Evolutionary conservation across 257 asterid genomes (phyloP).

Genomic region (Nemophila menziesii): DNA sequence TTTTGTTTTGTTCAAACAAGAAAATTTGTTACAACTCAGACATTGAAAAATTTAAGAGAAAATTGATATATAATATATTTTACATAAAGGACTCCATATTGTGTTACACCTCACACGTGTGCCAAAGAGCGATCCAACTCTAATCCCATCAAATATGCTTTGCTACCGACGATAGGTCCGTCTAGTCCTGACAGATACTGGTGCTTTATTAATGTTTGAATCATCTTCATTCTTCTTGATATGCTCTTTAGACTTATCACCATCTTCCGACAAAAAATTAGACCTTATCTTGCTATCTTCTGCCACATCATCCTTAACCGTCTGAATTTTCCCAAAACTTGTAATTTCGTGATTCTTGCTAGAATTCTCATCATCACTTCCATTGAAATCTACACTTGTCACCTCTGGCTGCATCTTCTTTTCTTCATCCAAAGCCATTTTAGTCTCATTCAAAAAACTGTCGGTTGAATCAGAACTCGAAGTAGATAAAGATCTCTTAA

Average conservation of each 20-base stretch:
- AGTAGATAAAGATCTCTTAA: slow-evolving; percentile 24
- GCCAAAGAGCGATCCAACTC: no score
- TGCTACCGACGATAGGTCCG: not conserved
- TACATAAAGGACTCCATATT: no score
- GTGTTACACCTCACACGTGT: no score
- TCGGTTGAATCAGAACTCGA: slow-evolving; percentile 42
- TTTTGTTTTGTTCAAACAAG: no score
- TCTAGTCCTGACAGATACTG: slow-evolving; percentile 3
- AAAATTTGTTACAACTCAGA: no score
- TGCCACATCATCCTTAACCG: not conserved
- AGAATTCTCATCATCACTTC: slow-evolving; percentile 26
- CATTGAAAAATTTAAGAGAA: no score
- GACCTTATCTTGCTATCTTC: not conserved
- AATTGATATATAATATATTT: no score
- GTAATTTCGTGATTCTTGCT: not conserved
- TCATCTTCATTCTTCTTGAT: slow-evolving; percentile 6
- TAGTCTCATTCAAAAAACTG: slow-evolving; percentile 8
- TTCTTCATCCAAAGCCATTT: slow-evolving; percentile 11
- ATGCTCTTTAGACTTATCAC: not conserved
- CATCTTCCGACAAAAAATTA: not conserved
- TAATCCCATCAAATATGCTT: no score
- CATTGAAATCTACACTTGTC: slow-evolving; percentile 23
- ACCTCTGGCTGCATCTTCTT: slow-evolving; percentile 9
- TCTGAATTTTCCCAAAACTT: not conserved
- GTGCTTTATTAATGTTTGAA: not conserved